Evolutionary conservation across 1,139 yeast species (phyloP), one percentile per base, ranked within the genome.

Genomic region (Ogataea hybrid): DNA sequence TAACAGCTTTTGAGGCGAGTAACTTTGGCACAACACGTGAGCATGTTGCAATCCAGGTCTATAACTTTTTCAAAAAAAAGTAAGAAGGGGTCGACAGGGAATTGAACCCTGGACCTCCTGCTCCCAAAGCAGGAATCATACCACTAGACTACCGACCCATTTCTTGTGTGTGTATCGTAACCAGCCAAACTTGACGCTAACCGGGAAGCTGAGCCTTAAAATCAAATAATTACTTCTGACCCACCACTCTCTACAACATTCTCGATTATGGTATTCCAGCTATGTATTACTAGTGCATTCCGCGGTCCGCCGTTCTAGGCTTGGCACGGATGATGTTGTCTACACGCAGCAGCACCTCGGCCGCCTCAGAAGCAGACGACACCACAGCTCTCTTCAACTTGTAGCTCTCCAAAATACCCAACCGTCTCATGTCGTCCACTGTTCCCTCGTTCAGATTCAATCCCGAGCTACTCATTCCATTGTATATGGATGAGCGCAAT

Each of bases 251-350:
- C 8, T 20, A 20, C 21, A 20, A 12, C 14, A 16, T n/a, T 28
- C 31, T 12, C 17, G 12, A 28, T 28, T 28, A 28, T 28, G 31
- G 21, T 28, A 28, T 28, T 28, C 31, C 18, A 22, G 28, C 35
- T 23, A 32, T 32, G 32, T 30, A 30, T 17, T 15, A 25, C 32
- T 39, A 43, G 38, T 44, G 48, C 49, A 45, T 56, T 56, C 77
- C 77, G 71, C 98, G 80, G 68, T 86, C 92, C 35, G 97, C 96
- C 37, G 97, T 90, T 68, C 98, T 79, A 49, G 98, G 98, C 64
- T 88, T 90, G 28, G 98, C 97, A 58, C 96, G 82, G 52, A 94
- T 87, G 52, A 92, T 92, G 64, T 92, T 90, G 64, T 94, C 98
- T 32, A 92, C 98, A 63, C 98, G 79, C 57, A 92, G 72, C 52